A percentile compares a stretch with the other conserved stretches of the same genome.
phyloP scores from a whole-genome alignment of 129 eudicot species.

The Artemisia annua region DNA sequence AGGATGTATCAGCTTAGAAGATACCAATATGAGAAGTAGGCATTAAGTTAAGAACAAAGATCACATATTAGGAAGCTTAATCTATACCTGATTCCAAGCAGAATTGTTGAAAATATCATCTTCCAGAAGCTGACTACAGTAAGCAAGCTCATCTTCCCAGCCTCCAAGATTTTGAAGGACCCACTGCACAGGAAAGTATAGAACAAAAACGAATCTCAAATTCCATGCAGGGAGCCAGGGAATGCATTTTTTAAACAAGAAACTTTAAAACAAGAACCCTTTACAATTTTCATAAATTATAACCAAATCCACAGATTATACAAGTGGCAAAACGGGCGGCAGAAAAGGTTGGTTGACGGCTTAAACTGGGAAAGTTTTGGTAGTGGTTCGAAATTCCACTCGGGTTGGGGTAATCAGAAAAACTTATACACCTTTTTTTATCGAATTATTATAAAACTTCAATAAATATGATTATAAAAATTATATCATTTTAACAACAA shows the following conservation, averaged over 20 bases:
- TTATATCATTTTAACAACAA: background rate
- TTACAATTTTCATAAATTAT: background rate
- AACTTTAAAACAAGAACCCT: background rate
- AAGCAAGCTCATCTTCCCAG: constrained; percentile 94
- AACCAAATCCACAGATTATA: background rate
- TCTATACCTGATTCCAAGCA: constrained; percentile 97
- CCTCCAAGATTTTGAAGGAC: constrained; percentile 95
- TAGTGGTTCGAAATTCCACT: too few relatives aligned
- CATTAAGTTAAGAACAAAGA: constrained; percentile 15
- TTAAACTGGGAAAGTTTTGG: background rate
- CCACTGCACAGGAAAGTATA: constrained; percentile 60
- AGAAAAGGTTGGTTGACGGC: background rate
- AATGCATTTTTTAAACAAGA: background rate
- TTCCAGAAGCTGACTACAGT: constrained; percentile 71
- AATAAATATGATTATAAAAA: too few relatives aligned
- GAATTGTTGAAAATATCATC: constrained; percentile 89
- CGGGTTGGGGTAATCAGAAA: background rate
- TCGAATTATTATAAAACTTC: too few relatives aligned
- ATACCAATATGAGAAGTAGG: background rate
- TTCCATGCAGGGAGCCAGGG: background rate
- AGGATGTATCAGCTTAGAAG: background rate
- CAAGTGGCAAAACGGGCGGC: background rate
- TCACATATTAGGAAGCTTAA: background rate
- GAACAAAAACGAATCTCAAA: constrained; percentile 7
- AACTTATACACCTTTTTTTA: too few relatives aligned